Conservation (phyloP, 1,139 yeast genomes). For the Candida sp. region DNA sequence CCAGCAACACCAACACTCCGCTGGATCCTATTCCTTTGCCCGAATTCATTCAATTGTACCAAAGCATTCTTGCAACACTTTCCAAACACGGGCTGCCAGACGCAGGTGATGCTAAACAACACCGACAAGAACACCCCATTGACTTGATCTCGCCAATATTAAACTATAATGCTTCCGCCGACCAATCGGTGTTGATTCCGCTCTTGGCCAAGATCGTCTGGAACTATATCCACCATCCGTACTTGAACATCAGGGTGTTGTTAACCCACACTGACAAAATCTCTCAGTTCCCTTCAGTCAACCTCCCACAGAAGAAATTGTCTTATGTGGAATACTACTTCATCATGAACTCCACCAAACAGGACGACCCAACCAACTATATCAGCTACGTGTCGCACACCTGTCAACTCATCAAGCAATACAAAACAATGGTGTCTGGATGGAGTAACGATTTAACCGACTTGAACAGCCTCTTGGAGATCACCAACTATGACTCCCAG, state of each 20-base stretch:
- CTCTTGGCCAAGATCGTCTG: slow-evolving; percentile 9
- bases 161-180: background rate
- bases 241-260: slow-evolving; percentile 5
- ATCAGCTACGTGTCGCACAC: slow-evolving; percentile 4
- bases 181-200: background rate
- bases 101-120: background rate
- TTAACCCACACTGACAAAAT: background rate
- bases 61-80: slow-evolving; percentile 4
- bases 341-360: slow-evolving; percentile 5
- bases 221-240: slow-evolving; percentile 12
- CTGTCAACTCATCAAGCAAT: background rate
- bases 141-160: slow-evolving; percentile 10
- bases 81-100: background rate
- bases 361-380: background rate
- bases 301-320: background rate
- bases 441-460: slow-evolving; percentile 3
- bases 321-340: slow-evolving; percentile 8
- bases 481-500: slow-evolving; percentile 4
- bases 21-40: background rate
- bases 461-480: slow-evolving; percentile 4
- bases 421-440: background rate
- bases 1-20: background rate
- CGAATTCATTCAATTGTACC: slow-evolving; percentile 5
- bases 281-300: background rate
- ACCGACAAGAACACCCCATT: background rate